Conservation (phyloP, 352 stramenopile species). For the Thraustotheca clavata region DNA sequence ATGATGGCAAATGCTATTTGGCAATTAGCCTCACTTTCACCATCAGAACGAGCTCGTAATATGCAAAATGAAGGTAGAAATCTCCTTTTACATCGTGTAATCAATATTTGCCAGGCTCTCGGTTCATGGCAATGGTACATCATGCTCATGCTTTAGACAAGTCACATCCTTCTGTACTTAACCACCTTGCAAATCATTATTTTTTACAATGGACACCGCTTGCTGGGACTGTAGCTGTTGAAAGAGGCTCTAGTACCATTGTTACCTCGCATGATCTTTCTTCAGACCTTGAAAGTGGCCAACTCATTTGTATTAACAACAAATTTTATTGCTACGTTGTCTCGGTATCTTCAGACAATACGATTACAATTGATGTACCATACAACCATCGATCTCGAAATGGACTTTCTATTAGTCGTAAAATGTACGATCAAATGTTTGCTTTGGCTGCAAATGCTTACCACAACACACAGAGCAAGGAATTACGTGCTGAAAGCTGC, state of each 20-base stretch:
- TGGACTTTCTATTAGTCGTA: slow-evolving; percentile 59
- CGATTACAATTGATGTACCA: slow-evolving; percentile 47
- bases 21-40: slow-evolving; percentile 75
- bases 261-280: slow-evolving; percentile 82
- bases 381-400: slow-evolving; percentile 68
- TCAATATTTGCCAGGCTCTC: slow-evolving; percentile 52
- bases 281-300: slow-evolving; percentile 78
- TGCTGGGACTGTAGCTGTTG: slow-evolving; percentile 75
- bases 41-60: slow-evolving; percentile 59
- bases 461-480: slow-evolving; percentile 79
- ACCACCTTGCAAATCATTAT: slow-evolving; percentile 98
- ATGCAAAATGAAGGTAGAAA: slow-evolving; percentile 61
- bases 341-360: slow-evolving; percentile 52
- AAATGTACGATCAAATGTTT: slow-evolving; percentile 89
- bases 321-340: slow-evolving; percentile 88
- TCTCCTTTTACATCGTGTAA: not conserved
- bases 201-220: slow-evolving; percentile 96
- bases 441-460: slow-evolving; percentile 81
- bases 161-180: slow-evolving; percentile 88
- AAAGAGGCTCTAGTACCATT: slow-evolving; percentile 79
- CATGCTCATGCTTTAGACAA: slow-evolving; percentile 87
- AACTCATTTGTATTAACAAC: slow-evolving; percentile 91
- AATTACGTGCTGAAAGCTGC: slow-evolving; percentile 94
- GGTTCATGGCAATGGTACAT: slow-evolving; percentile 87
- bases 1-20: slow-evolving; percentile 91